Percentiles rank a stretch among this genome's conserved stretches.
These are phyloP conservation scores for Phytopythium oedochilum DNA, from an alignment of 352 stramenopile genomes.

Conservation along the genomic window DNA sequence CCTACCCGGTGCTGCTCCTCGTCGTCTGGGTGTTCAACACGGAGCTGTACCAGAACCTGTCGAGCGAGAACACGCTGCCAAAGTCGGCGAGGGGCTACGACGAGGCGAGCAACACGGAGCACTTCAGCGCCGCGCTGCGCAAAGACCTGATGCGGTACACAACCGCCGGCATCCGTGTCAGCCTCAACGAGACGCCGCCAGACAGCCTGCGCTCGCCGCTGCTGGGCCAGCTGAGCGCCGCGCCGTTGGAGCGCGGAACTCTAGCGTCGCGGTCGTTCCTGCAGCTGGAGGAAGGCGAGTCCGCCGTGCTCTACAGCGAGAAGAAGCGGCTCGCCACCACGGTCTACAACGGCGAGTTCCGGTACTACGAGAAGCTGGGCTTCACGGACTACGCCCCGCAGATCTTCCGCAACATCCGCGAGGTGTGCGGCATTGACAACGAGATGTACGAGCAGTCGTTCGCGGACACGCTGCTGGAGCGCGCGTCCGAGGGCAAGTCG, in stretches of 20 bases:
- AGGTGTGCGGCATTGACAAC: slow-evolving; percentile 73
- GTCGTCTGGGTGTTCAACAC: slow-evolving; percentile 83
- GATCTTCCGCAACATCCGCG: slow-evolving; percentile 82
- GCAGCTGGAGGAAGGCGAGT: slow-evolving; percentile 58
- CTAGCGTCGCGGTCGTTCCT: slow-evolving; percentile 42
- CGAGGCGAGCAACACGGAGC: slow-evolving; percentile 46
- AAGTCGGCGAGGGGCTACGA: slow-evolving; percentile 43
- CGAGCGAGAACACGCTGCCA: slow-evolving; percentile 60
- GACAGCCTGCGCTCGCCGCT: slow-evolving; percentile 43
- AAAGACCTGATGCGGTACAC: slow-evolving; percentile 88
- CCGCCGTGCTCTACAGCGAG: slow-evolving; percentile 62
- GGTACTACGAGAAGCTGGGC: slow-evolving; percentile 83
- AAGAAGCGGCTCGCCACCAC: slow-evolving; percentile 82
- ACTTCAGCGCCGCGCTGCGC: slow-evolving; percentile 71
- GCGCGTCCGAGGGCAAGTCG: slow-evolving; percentile 80
- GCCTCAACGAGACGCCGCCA: slow-evolving; percentile 50
- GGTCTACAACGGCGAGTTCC: slow-evolving; percentile 78
- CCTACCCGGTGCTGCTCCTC: slow-evolving; percentile 65
- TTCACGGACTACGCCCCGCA: slow-evolving; percentile 85
- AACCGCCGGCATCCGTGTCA: slow-evolving; percentile 77
- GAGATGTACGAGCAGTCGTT: slow-evolving; percentile 82
- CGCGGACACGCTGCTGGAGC: slow-evolving; percentile 75
- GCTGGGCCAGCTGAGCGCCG: slow-evolving; percentile 26
- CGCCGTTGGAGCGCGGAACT: slow-evolving; percentile 38
- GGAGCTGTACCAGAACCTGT: slow-evolving; percentile 76